phyloP scores from a whole-genome alignment of 805 yeast genomes.

The Lipomyces anomalus region DNA sequence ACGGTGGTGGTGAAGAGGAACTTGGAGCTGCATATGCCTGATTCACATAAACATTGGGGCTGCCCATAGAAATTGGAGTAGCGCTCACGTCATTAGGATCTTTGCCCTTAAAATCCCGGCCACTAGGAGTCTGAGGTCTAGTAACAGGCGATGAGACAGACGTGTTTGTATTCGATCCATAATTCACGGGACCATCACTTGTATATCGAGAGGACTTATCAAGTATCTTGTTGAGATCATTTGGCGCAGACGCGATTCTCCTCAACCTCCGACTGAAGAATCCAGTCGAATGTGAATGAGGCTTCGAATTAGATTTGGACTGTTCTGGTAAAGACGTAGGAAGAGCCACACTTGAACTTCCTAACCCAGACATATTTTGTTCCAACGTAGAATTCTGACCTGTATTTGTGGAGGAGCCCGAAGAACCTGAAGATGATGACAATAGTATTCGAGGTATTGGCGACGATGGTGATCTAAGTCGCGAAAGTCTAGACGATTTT shows the following conservation, averaged over 20 bases:
- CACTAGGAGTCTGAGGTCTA: neutral
- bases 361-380: neutral
- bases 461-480: conserved; percentile 26
- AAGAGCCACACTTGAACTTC: neutral
- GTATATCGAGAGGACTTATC: too few relatives aligned
- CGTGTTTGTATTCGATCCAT: neutral
- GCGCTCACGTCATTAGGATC: neutral
- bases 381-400: neutral
- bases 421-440: conserved; percentile 21
- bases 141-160: neutral
- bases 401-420: conserved; percentile 11
- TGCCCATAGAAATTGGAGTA: too few relatives aligned
- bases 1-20: neutral
- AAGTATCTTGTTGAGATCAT: conserved; percentile 42
- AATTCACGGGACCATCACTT: neutral
- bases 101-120: too few relatives aligned
- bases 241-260: conserved; percentile 82
- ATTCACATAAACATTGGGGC: too few relatives aligned
- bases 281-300: conserved; percentile 19
- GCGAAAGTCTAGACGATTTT: conserved; percentile 20
- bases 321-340: conserved; percentile 12
- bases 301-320: conserved; percentile 24
- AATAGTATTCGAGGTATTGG: conserved; percentile 17
- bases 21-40: neutral
- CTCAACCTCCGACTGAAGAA: conserved; percentile 39